phyloP scores from a whole-genome alignment of 306 rosid genomes.

The Ceratonia siliqua region DNA sequence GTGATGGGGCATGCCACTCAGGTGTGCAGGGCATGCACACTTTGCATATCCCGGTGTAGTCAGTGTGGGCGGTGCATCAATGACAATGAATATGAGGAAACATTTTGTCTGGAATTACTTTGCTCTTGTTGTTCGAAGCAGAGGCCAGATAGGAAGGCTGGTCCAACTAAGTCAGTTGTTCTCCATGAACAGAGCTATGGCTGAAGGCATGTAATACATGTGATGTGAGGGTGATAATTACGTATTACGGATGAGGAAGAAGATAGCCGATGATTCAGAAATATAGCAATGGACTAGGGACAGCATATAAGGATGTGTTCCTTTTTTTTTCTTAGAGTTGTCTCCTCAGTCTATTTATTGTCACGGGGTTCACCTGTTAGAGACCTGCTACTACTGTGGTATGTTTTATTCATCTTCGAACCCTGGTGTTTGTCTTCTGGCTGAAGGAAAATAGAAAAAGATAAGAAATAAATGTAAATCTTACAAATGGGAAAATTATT shows the following conservation, averaged over 20 bases:
- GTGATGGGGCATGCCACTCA: constrained; percentile 45
- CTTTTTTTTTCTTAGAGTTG: not conserved
- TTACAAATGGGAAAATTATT: not conserved
- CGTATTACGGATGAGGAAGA: constrained; percentile 24
- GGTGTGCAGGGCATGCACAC: constrained; percentile 68
- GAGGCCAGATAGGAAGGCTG: constrained; percentile 29
- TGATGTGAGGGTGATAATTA: not conserved
- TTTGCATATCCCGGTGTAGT: constrained; percentile 69
- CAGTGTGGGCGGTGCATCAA: constrained; percentile 73
- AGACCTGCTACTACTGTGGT: constrained; percentile 4
- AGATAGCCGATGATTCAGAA: constrained; percentile 11
- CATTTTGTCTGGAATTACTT: constrained; percentile 65
- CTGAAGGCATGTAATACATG: constrained; percentile 7
- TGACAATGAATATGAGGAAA: constrained; percentile 75
- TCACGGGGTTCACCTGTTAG: constrained; percentile 5
- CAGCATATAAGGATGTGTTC: constrained; percentile 10
- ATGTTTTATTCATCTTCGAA: not conserved
- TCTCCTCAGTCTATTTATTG: not conserved
- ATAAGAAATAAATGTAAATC: not conserved
- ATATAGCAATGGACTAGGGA: not conserved
- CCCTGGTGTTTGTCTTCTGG: constrained; percentile 7
- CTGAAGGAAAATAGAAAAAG: not conserved
- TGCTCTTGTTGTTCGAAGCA: constrained; percentile 57
- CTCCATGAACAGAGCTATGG: constrained; percentile 26
- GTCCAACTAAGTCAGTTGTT: constrained; percentile 13